phyloP scores from a whole-genome alignment of 108 stramenopile species.

The Ochromonas danica region DNA sequence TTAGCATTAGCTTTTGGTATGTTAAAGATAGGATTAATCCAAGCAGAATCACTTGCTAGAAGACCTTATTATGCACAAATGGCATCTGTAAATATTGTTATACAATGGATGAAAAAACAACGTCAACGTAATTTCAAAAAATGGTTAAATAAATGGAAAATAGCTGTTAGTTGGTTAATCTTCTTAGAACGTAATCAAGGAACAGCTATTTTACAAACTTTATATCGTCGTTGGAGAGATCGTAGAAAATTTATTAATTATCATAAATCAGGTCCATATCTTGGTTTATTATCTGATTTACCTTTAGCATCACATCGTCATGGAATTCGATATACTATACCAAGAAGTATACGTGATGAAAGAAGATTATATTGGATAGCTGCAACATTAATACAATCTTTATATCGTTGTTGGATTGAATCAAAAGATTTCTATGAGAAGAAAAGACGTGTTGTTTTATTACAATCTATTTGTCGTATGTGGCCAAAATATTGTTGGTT shows the following conservation, averaged over 20 bases:
- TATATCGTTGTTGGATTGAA: conserved; percentile 1
- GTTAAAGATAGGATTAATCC: neutral
- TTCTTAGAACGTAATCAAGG: neutral
- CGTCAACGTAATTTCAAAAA: neutral
- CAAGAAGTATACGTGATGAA: neutral
- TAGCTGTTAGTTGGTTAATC: neutral
- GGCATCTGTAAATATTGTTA: neutral
- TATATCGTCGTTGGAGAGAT: neutral
- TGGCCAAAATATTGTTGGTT: conserved; percentile 18
- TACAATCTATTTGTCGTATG: conserved; percentile 28
- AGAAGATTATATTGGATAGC: conserved; percentile 28
- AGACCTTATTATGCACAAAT: neutral
- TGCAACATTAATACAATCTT: conserved; percentile 19
- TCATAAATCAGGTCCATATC: neutral
- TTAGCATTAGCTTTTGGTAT: conserved; percentile 23
- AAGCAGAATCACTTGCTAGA: neutral
- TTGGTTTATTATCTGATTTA: conserved; percentile 25
- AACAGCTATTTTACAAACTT: conserved; percentile 4
- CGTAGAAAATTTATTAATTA: neutral
- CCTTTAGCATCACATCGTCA: conserved; percentile 1
- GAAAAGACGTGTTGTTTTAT: conserved; percentile 1
- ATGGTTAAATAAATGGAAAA: conserved; percentile 1
- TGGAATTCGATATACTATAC: neutral
- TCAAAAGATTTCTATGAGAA: neutral
- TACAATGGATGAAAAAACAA: neutral